phyloP scores from a whole-genome alignment of 352 stramenopile genomes.

The Phytophthora uliginosa region DNA sequence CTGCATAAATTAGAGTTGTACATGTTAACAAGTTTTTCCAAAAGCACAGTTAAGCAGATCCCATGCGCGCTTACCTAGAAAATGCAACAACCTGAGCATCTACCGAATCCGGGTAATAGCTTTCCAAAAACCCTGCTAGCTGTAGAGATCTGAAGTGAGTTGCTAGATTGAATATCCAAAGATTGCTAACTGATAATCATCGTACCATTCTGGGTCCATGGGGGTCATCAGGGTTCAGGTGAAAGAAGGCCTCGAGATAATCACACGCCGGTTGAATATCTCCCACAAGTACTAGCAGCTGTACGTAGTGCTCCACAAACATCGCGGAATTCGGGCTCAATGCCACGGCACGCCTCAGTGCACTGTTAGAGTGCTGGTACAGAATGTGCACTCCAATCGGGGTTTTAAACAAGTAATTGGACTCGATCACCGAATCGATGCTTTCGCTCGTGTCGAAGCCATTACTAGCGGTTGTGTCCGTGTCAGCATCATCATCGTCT shows the following conservation, averaged over 20 bases:
- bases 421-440: slow-evolving; percentile 61
- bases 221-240: slow-evolving; percentile 61
- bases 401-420: slow-evolving; percentile 71
- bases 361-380: slow-evolving; percentile 71
- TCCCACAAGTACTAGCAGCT: slow-evolving; percentile 71
- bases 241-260: slow-evolving; percentile 80
- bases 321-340: slow-evolving; percentile 63
- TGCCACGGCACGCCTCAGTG: slow-evolving; percentile 69
- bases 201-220: slow-evolving; percentile 81
- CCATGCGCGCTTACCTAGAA: slow-evolving; percentile 28
- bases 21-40: slow-evolving; percentile 8
- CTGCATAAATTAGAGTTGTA: slow-evolving; percentile 25
- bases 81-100: slow-evolving; percentile 52
- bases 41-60: background rate
- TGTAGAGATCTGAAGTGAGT: slow-evolving; percentile 17
- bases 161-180: slow-evolving; percentile 12
- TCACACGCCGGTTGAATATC: slow-evolving; percentile 73
- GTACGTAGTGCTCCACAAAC: slow-evolving; percentile 81
- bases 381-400: slow-evolving; percentile 77
- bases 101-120: slow-evolving; percentile 58
- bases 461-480: slow-evolving; percentile 14
- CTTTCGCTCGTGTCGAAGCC: slow-evolving; percentile 23
- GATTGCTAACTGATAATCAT: background rate
- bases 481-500: slow-evolving; percentile 35
- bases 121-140: slow-evolving; percentile 53